Conservation (phyloP, 371 early-diverging fungal species). For the Lichtheimia ornata region DNA sequence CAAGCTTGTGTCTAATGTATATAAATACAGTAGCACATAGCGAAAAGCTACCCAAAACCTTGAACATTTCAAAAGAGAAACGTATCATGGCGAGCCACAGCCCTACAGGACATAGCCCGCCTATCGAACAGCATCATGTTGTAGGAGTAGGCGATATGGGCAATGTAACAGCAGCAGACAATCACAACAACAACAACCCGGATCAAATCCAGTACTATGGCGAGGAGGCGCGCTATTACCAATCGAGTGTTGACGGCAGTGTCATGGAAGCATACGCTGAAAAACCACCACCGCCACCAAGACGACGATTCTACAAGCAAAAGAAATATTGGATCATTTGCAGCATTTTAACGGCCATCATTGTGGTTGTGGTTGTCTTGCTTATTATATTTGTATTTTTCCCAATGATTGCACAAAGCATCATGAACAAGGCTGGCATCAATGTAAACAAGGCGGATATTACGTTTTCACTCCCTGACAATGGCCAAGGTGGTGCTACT, state of each 20-base stretch:
- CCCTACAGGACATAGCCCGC: no score
- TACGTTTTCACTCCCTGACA: constrained; percentile 37
- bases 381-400: constrained; percentile 51
- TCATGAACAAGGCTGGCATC: constrained; percentile 51
- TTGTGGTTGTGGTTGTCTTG: constrained; percentile 43
- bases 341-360: constrained; percentile 38
- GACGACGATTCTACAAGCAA: constrained; percentile 42
- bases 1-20: no score
- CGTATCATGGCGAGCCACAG: no score
- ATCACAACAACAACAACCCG: neutral
- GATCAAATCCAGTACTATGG: no score
- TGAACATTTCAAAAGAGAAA: no score
- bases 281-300: constrained; percentile 26
- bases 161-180: neutral
- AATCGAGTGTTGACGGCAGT: constrained; percentile 4
- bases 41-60: no score
- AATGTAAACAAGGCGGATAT: constrained; percentile 49
- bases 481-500: neutral
- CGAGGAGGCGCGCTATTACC: constrained; percentile 4
- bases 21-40: no score
- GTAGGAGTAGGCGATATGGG: neutral
- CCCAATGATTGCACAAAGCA: constrained; percentile 53
- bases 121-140: no score
- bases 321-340: constrained; percentile 57
- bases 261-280: constrained; percentile 32